These are phyloP conservation scores for Candida hispaniensis DNA, from an alignment of 805 yeast species.

Conservation along the genomic window DNA sequence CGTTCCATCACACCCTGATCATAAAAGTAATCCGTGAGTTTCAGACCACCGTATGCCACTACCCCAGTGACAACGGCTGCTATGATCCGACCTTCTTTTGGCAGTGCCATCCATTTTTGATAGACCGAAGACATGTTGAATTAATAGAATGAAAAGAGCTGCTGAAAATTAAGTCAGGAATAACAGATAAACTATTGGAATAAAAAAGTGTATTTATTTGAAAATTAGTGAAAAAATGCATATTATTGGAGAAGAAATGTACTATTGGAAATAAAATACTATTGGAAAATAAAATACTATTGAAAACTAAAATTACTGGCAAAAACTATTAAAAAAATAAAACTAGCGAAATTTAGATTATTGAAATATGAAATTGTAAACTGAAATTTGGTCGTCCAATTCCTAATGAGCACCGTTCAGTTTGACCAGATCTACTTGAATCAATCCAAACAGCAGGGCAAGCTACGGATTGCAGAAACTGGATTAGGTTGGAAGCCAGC, in stretches of 20 bases:
- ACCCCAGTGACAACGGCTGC: constrained; percentile 8
- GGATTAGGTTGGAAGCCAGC: constrained; percentile 94
- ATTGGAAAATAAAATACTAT: too few species aligned
- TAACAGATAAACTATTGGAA: too few species aligned
- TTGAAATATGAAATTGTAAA: too few species aligned
- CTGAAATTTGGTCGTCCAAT: too few species aligned
- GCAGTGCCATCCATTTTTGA: constrained; percentile 13
- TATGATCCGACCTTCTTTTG: constrained; percentile 3
- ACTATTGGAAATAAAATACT: too few species aligned
- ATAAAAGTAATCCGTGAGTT: constrained; percentile 9
- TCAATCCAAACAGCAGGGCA: constrained; percentile 73
- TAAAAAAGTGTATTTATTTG: too few species aligned
- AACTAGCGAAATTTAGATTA: too few species aligned
- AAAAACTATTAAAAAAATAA: too few species aligned
- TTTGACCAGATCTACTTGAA: constrained; percentile 86
- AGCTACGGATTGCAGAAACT: constrained; percentile 90
- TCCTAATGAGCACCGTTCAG: constrained; percentile 37
- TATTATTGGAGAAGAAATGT: too few species aligned
- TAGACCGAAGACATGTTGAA: constrained; percentile 11
- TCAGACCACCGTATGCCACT: constrained; percentile 10
- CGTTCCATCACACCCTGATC: constrained; percentile 12
- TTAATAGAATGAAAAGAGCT: not conserved
- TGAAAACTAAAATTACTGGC: too few species aligned
- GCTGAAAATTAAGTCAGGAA: too few species aligned
- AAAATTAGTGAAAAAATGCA: too few species aligned